phyloP scores from a whole-genome alignment of 805 yeast genomes.

The Grigorovia transvaalensis region DNA sequence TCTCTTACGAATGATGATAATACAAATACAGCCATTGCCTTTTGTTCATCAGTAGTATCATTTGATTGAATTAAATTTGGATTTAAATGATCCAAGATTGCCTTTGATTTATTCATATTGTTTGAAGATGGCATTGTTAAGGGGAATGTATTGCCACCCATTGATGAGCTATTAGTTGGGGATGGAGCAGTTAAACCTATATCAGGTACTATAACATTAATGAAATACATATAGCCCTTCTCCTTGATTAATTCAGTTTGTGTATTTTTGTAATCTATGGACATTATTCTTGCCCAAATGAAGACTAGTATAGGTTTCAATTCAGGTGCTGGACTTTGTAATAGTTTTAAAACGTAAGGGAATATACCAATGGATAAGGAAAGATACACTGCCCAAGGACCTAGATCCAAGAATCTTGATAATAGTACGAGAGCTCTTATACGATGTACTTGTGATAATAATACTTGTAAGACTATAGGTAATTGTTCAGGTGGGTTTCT shows the following conservation, averaged over 20 bases:
- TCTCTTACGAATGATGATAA: constrained; percentile 76
- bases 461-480: constrained; percentile 86
- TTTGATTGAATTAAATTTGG: constrained; percentile 9
- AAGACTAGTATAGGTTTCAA: constrained; percentile 87
- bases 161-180: constrained; percentile 11
- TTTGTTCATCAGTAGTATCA: constrained; percentile 61
- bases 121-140: constrained; percentile 15
- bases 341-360: constrained; percentile 80
- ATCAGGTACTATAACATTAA: constrained; percentile 56
- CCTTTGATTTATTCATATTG: neutral
- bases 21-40: constrained; percentile 92
- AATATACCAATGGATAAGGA: constrained; percentile 92
- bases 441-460: constrained; percentile 88
- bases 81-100: neutral
- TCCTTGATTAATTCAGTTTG: constrained; percentile 90
- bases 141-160: constrained; percentile 10
- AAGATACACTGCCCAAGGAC: constrained; percentile 95
- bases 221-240: constrained; percentile 79
- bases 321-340: constrained; percentile 93
- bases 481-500: constrained; percentile 88
- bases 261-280: constrained; percentile 81
- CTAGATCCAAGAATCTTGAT: constrained; percentile 80
- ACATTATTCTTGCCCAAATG: constrained; percentile 97
- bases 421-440: constrained; percentile 76
- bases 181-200: constrained; percentile 13